Evolutionary conservation across 2,329 filamentous ascomycete genomes (phyloP), one percentile per base, ranked within the genome.

Genomic region (Colletotrichum siamense): DNA sequence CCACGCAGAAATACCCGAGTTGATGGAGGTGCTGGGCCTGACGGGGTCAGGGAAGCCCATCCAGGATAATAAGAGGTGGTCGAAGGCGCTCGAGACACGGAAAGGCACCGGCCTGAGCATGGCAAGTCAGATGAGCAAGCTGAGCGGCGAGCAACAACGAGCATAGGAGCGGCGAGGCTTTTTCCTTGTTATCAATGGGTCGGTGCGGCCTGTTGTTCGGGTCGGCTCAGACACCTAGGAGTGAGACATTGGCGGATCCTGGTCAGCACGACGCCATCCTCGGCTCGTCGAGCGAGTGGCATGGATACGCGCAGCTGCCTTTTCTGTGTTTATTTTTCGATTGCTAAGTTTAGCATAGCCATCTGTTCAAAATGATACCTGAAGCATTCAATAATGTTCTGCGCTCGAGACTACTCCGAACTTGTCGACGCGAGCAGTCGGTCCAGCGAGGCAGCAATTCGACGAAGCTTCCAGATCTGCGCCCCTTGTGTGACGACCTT

Each of bases 1-100:
- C 79, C 95, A 98, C 82, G 90, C 91, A 2, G 94, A 96, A 86
- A 87, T 96, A 2, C 88, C 89, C 0, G 92, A 93, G 82, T 80
- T 96, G 71, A 91, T 92, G 85, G 87, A 90, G 79, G 83, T 95
- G 15, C 82, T 95, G 62, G 93, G 93, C 0, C 80, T 94, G 7
- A 87, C 90, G 65, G 87, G 84, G 4, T 80, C 84, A 55, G 85
- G 84, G 6, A 78, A 84, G 79, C 70, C 84, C 1, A 85, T 83
- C 52, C 83, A 84, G 68, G 84, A 88, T 65, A 79, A 80, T 75
- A 87, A 87, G 81, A 81, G 86, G 62, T 91, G 88, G 88, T 81
- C 81, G n/a, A 86, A 84, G 78, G 89, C 89, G 5, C 75, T 90
- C 13, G 79, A 82, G 75, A 82, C 84, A 76, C 85, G 90, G 68